Percentiles rank a stretch among this genome's conserved stretches.
Evolutionary conservation across 495 filamentous ascomycete genomes (phyloP).

Genomic region (Aspergillus hancockii): DNA sequence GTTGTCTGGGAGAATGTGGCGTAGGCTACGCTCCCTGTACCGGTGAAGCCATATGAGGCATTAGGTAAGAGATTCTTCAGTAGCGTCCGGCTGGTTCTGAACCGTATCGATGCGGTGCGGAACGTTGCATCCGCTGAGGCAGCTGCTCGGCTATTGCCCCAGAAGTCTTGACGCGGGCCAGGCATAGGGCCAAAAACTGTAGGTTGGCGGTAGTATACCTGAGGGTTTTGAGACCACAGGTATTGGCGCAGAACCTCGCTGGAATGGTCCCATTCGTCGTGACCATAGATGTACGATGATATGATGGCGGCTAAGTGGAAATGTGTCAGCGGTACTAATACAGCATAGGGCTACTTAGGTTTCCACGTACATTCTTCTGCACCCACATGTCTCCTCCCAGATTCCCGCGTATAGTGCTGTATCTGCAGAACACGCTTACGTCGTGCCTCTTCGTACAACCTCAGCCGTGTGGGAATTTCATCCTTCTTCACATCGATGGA

Average conservation of each 20-base stretch:
- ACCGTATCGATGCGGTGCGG: slow-evolving; percentile 53
- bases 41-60: slow-evolving; percentile 44
- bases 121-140: slow-evolving; percentile 41
- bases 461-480: slow-evolving; percentile 53
- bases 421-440: slow-evolving; percentile 55
- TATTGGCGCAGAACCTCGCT: slow-evolving; percentile 49
- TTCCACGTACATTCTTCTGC: slow-evolving; percentile 20
- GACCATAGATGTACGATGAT: slow-evolving; percentile 57
- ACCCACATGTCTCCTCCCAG: slow-evolving; percentile 24
- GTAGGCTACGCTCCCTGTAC: slow-evolving; percentile 48
- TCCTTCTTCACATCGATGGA: slow-evolving; percentile 33
- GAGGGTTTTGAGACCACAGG: slow-evolving; percentile 40
- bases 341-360: neutral
- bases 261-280: slow-evolving; percentile 60
- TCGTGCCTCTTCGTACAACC: slow-evolving; percentile 58
- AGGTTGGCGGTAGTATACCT: slow-evolving; percentile 52
- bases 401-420: slow-evolving; percentile 50
- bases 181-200: slow-evolving; percentile 59
- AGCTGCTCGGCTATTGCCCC: slow-evolving; percentile 26
- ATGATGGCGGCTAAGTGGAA: slow-evolving; percentile 44
- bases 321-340: neutral
- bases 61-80: slow-evolving; percentile 56
- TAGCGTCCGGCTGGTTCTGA: slow-evolving; percentile 58
- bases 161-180: slow-evolving; percentile 47
- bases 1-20: slow-evolving; percentile 52